Conservation (phyloP, 495 filamentous ascomycete species). For the Podospora tetraspora region DNA sequence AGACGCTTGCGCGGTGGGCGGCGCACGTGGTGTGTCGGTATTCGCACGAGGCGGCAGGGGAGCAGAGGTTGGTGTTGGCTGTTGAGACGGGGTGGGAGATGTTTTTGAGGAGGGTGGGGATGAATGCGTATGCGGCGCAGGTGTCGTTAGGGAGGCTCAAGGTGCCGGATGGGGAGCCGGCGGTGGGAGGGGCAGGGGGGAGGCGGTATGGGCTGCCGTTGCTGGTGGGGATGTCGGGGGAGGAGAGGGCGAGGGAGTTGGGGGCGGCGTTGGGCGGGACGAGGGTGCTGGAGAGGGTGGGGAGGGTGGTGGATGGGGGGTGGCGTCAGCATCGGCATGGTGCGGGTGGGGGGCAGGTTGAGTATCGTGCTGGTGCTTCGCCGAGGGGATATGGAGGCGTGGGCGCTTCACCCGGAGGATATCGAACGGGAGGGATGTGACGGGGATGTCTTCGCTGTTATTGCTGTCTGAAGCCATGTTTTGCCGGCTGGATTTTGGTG, state of each 20-base stretch:
- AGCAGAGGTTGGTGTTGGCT: conserved; percentile 28
- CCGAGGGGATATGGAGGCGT: not conserved
- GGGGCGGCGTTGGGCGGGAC: conserved; percentile 46
- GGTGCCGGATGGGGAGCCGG: conserved; percentile 25
- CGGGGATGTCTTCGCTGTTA: not conserved
- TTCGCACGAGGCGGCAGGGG: conserved; percentile 28
- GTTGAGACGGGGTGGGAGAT: conserved; percentile 67
- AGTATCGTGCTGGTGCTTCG: not conserved
- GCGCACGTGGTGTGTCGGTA: conserved; percentile 42
- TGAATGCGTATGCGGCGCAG: conserved; percentile 81
- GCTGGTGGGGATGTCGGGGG: conserved; percentile 53
- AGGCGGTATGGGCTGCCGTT: conserved; percentile 44
- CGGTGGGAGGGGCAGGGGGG: not conserved
- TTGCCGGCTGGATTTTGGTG: not conserved
- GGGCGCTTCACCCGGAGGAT: not conserved
- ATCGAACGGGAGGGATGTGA: not conserved
- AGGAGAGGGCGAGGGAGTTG: conserved; percentile 44
- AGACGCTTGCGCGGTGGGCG: conserved; percentile 54
- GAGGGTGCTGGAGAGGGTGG: conserved; percentile 48
- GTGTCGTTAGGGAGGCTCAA: conserved; percentile 53
- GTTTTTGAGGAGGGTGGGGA: conserved; percentile 64
- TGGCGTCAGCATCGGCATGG: conserved; percentile 23
- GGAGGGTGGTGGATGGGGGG: conserved; percentile 30
- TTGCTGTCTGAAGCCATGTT: not conserved
- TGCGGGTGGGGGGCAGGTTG: not conserved